phyloP scores from a whole-genome alignment of 2,329 filamentous ascomycete species.

The Fusarium pseudoanthophilum region DNA sequence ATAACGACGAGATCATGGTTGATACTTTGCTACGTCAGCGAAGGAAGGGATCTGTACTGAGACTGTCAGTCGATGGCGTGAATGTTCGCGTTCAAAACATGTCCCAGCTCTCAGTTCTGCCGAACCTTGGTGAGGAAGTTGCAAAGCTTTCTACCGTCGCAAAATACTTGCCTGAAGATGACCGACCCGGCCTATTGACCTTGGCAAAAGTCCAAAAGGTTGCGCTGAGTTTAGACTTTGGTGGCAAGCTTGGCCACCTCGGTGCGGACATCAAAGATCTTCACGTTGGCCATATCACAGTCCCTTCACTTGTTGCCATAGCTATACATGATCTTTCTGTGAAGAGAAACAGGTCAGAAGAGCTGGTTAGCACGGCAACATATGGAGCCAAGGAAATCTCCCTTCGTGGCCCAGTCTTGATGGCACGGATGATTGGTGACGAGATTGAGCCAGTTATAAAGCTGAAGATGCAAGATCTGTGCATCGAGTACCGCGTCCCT shows the following conservation, averaged over 20 bases:
- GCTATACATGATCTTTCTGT: conserved; percentile 73
- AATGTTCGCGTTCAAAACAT: conserved; percentile 71
- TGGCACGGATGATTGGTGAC: conserved; percentile 90
- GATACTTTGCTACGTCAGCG: conserved; percentile 90
- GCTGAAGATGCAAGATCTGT: conserved; percentile 84
- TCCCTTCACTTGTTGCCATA: conserved; percentile 85
- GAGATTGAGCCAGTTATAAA: conserved; percentile 94
- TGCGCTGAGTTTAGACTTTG: conserved; percentile 70
- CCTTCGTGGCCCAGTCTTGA: conserved; percentile 67
- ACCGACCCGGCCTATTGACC: conserved; percentile 87
- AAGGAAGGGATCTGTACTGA: conserved; percentile 84
- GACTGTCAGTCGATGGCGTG: conserved; percentile 73
- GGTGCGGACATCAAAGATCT: conserved; percentile 68
- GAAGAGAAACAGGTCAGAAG: conserved; percentile 73
- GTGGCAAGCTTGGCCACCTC: conserved; percentile 74
- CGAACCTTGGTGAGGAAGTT: conserved; percentile 80
- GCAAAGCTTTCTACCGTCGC: conserved; percentile 85
- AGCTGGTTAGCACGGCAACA: conserved; percentile 70
- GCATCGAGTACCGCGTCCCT: conserved; percentile 88
- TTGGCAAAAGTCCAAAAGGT: conserved; percentile 74
- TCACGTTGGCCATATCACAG: conserved; percentile 82
- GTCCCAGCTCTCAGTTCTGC: conserved; percentile 73
- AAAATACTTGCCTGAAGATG: conserved; percentile 96
- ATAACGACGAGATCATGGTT: conserved; percentile 92
- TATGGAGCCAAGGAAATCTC: conserved; percentile 45